Percentiles rank a stretch among this genome's conserved stretches.
These are phyloP conservation scores for Aspergillus sclerotialis DNA, from an alignment of 2,329 filamentous ascomycete genomes.

Conservation along the genomic window DNA sequence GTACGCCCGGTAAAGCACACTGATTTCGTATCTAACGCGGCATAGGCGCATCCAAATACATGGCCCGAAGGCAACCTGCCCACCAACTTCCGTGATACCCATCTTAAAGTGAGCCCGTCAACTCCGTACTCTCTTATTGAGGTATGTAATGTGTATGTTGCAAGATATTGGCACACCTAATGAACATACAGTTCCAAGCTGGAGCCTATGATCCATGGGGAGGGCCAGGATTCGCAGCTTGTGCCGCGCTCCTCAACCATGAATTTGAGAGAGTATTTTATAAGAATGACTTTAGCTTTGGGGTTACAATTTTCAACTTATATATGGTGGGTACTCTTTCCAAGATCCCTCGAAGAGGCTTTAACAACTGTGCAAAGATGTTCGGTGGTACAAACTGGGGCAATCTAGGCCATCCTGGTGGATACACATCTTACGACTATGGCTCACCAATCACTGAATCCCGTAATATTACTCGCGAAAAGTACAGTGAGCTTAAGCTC, in stretches of 20 bases:
- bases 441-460: constrained; percentile 62
- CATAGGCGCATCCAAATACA: constrained; percentile 46
- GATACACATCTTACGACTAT: constrained; percentile 58
- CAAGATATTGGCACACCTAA: constrained; percentile 2
- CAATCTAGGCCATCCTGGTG: constrained; percentile 63
- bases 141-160: constrained; percentile 17
- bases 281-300: constrained; percentile 65
- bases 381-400: constrained; percentile 82
- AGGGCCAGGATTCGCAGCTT: constrained; percentile 62
- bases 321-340: constrained; percentile 56
- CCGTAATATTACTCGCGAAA: constrained; percentile 61
- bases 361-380: constrained; percentile 38
- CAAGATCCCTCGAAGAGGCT: no score
- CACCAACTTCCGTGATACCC: constrained; percentile 47
- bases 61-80: constrained; percentile 56
- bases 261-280: constrained; percentile 74
- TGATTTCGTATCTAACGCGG: constrained; percentile 5
- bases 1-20: not conserved
- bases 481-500: constrained; percentile 73
- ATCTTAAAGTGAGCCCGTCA: constrained; percentile 55
- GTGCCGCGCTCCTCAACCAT: constrained; percentile 58
- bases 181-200: constrained; percentile 53
- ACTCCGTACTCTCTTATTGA: constrained; percentile 62
- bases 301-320: constrained; percentile 61
- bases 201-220: constrained; percentile 71